These are phyloP conservation scores for Isoetes engelmannii DNA, from an alignment of 83 land plant genomes.

Conservation along the genomic window DNA sequence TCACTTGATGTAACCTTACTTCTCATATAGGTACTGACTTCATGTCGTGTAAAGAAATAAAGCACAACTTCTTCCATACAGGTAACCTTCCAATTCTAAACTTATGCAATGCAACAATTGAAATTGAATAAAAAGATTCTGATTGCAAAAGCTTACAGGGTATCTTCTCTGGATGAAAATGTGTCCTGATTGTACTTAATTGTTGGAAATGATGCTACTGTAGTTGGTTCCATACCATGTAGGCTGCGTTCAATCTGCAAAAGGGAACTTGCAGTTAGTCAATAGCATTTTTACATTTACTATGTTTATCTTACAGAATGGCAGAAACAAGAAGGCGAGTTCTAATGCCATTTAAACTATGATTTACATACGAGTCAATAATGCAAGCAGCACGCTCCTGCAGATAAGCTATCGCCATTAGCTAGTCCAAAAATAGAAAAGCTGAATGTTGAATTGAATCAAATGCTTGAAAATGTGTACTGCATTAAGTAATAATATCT, in stretches of 20 bases:
- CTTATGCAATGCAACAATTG: not conserved
- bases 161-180: constrained; percentile 34
- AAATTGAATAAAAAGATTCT: not conserved
- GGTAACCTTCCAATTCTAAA: not conserved
- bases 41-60: not conserved
- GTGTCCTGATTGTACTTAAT: constrained; percentile 42
- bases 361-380: not conserved
- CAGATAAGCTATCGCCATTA: too few relatives aligned
- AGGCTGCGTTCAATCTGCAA: constrained; percentile 54
- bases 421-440: constrained; percentile 7
- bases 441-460: constrained; percentile 26
- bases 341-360: not conserved
- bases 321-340: not conserved
- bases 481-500: constrained; percentile 7
- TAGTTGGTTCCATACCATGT: constrained; percentile 44
- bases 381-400: too few relatives aligned
- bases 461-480: constrained; percentile 20
- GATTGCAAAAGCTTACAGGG: constrained; percentile 37
- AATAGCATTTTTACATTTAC: too few relatives aligned
- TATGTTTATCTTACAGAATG: too few relatives aligned
- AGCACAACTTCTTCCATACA: not conserved
- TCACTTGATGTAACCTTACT: too few relatives aligned
- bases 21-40: not conserved
- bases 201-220: constrained; percentile 47
- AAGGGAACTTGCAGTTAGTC: not conserved